These are phyloP conservation scores for Nyssa sinensis DNA, from an alignment of 148 eudicot genomes.

Conservation along the genomic window DNA sequence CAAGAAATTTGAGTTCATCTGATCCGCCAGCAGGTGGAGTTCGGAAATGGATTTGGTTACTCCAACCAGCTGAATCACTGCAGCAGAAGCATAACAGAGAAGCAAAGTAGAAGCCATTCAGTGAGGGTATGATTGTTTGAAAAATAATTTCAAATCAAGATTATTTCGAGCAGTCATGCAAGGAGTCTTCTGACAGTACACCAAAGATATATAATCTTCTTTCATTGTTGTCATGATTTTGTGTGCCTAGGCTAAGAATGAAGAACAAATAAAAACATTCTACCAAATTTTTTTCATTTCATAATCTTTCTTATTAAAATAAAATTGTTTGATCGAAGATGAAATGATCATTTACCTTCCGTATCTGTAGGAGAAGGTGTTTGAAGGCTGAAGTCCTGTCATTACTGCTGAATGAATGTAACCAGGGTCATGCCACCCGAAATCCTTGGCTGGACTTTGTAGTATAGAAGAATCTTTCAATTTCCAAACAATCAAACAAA, in stretches of 20 bases:
- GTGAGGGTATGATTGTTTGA: too few species aligned
- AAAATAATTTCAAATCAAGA: too few species aligned
- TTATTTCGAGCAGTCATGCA: too few species aligned
- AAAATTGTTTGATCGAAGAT: neutral
- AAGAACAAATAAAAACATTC: too few species aligned
- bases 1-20: slow-evolving; percentile 57
- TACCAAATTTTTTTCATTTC: too few species aligned
- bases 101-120: too few species aligned
- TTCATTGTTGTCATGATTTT: too few species aligned
- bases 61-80: slow-evolving; percentile 77
- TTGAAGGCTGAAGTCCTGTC: slow-evolving; percentile 57
- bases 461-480: slow-evolving; percentile 13
- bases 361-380: slow-evolving; percentile 46
- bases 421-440: slow-evolving; percentile 96
- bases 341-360: slow-evolving; percentile 53
- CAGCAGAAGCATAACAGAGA: neutral
- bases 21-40: slow-evolving; percentile 81
- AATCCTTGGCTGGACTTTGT: slow-evolving; percentile 76
- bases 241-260: too few species aligned
- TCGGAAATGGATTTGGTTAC: slow-evolving; percentile 43
- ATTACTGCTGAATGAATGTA: slow-evolving; percentile 72
- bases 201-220: too few species aligned
- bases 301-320: too few species aligned
- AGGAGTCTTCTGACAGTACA: too few species aligned
- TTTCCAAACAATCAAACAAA: neutral